These are phyloP conservation scores for Globisporangium rhizosaccharum DNA, from an alignment of 352 stramenopile genomes.

Conservation along the genomic window DNA sequence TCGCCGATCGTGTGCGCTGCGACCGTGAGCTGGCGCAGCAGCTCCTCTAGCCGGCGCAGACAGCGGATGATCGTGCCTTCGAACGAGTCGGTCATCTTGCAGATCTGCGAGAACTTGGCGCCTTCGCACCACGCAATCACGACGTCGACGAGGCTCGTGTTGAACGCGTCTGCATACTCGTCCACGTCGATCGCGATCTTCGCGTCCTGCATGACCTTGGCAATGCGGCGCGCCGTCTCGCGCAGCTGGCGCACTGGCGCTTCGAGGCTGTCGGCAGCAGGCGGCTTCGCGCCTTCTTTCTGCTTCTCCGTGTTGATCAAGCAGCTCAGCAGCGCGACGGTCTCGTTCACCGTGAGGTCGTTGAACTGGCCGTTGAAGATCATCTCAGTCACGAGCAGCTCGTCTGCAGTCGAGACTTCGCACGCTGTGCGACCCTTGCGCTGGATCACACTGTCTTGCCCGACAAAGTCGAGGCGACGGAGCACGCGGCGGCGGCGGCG, in stretches of 20 bases:
- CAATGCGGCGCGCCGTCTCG: constrained; percentile 91
- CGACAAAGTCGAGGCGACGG: constrained; percentile 94
- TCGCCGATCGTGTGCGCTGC: constrained; percentile 97
- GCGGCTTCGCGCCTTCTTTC: constrained; percentile 83
- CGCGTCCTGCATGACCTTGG: constrained; percentile 87
- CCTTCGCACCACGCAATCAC: constrained; percentile 97
- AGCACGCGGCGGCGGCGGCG: constrained; percentile 96
- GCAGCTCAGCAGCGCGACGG: constrained; percentile 93
- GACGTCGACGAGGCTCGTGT: constrained; percentile 97
- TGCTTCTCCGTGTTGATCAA: constrained; percentile 95
- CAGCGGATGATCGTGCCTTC: constrained; percentile 98
- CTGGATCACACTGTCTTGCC: constrained; percentile 95
- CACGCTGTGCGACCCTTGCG: constrained; percentile 98
- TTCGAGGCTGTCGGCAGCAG: constrained; percentile 77
- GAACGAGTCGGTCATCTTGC: constrained; percentile 97
- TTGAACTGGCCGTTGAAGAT: constrained; percentile 99
- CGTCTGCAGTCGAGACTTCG: constrained; percentile 98
- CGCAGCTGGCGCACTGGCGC: constrained; percentile 92
- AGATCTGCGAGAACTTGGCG: constrained; percentile 98
- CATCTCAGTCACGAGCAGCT: constrained; percentile 98
- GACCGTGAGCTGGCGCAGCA: constrained; percentile 94
- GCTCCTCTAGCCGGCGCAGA: constrained; percentile 95
- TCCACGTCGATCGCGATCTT: constrained; percentile 96
- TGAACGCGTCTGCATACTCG: constrained; percentile 97
- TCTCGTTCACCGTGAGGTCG: constrained; percentile 95